Evolutionary conservation across 192 early-diverging fungal genomes (phyloP).

Genomic region (Podochytrium sp.): DNA sequence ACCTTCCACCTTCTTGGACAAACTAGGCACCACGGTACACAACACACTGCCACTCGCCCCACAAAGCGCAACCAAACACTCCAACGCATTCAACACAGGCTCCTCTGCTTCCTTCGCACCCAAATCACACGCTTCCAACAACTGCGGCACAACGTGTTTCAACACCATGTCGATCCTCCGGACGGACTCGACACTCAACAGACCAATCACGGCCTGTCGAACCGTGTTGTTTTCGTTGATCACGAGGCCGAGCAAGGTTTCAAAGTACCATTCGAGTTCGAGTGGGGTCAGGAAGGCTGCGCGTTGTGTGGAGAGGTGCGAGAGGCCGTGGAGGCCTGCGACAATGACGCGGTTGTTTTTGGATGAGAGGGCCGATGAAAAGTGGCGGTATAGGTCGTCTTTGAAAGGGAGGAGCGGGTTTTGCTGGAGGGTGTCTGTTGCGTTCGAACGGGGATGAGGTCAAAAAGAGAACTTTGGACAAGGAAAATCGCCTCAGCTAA

Average conservation of each 20-base stretch:
- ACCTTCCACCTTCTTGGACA: constrained; percentile 4
- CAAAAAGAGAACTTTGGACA: not conserved
- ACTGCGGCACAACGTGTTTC: constrained; percentile 12
- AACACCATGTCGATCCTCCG: not conserved
- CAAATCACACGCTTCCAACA: constrained; percentile 12
- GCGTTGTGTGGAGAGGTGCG: constrained; percentile 31
- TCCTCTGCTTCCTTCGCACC: not conserved
- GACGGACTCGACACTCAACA: not conserved
- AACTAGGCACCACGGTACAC: not conserved
- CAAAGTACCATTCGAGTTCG: constrained; percentile 30
- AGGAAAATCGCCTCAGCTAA: not conserved
- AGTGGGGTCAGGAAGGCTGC: constrained; percentile 5
- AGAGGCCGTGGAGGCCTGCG: constrained; percentile 73
- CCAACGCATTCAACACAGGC: constrained; percentile 16
- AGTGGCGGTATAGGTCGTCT: constrained; percentile 75
- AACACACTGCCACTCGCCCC: not conserved
- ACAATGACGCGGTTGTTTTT: constrained; percentile 81
- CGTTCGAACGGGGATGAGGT: too few species aligned
- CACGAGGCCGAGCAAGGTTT: constrained; percentile 62
- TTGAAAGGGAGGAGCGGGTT: constrained; percentile 75
- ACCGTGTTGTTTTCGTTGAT: constrained; percentile 70
- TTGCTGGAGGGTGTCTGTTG: constrained; percentile 15
- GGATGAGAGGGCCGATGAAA: constrained; percentile 64
- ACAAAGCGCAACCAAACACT: constrained; percentile 8
- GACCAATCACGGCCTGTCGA: not conserved